phyloP scores from a whole-genome alignment of 1,139 yeast species.

The Nakaseomyces nivariensis region DNA sequence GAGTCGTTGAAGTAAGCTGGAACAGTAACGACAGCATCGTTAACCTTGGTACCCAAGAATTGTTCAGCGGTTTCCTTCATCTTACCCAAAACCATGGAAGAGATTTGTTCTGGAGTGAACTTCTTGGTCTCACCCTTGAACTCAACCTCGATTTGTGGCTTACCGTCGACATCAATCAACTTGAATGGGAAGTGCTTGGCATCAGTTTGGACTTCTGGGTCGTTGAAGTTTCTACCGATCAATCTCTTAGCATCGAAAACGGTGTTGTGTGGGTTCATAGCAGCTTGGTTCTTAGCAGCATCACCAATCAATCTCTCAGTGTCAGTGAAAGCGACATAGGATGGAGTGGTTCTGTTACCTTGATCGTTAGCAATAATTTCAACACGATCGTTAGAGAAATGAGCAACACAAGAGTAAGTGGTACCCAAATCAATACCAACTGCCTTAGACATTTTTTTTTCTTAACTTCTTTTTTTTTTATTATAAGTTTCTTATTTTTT shows the following conservation, averaged over 20 bases:
- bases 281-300: constrained; percentile 99
- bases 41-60: constrained; percentile 82
- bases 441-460: constrained; percentile 26
- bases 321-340: constrained; percentile 96
- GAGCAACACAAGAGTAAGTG: constrained; percentile 95
- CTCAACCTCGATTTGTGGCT: constrained; percentile 90
- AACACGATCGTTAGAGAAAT: constrained; percentile 78
- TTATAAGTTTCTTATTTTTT: background rate
- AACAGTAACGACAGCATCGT: constrained; percentile 92
- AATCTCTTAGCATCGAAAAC: constrained; percentile 98
- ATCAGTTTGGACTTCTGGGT: constrained; percentile 89
- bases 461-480: background rate
- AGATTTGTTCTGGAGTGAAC: constrained; percentile 95
- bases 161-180: constrained; percentile 76
- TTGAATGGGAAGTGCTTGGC: constrained; percentile 97
- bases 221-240: constrained; percentile 90
- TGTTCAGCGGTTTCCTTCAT: constrained; percentile 99
- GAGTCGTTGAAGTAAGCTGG: constrained; percentile 99
- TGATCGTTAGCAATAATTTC: constrained; percentile 98
- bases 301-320: constrained; percentile 98
- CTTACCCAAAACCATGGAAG: constrained; percentile 92
- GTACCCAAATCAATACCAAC: constrained; percentile 55
- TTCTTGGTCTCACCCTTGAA: constrained; percentile 90
- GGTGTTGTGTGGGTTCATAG: constrained; percentile 94
- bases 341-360: constrained; percentile 99